Percentiles rank a stretch among this genome's conserved stretches.
phyloP scores from a whole-genome alignment of 805 yeast genomes.

The Clavispora carvajalis region DNA sequence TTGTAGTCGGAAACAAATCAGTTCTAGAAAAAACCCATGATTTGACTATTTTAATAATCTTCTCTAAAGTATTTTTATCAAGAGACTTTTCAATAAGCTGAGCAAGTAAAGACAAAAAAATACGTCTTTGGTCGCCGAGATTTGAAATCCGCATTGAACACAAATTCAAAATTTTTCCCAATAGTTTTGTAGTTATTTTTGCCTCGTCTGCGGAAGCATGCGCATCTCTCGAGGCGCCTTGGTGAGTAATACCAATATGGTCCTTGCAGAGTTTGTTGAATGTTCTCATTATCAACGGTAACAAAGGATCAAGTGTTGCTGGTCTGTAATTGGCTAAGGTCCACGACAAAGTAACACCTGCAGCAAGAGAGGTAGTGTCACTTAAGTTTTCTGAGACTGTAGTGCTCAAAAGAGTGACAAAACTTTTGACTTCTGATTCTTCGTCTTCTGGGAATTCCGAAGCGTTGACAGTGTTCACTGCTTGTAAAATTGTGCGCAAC shows the following conservation, averaged over 20 bases:
- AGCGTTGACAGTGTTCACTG: slow-evolving; percentile 46
- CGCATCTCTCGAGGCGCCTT: slow-evolving; percentile 28
- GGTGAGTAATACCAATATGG: slow-evolving; percentile 63
- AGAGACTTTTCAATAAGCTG: slow-evolving; percentile 85
- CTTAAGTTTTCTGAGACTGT: slow-evolving; percentile 77
- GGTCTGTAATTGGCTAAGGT: slow-evolving; percentile 75
- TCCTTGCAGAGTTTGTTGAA: slow-evolving; percentile 87
- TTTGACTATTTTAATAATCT: slow-evolving; percentile 72
- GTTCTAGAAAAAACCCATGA: slow-evolving; percentile 83
- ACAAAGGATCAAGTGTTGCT: slow-evolving; percentile 62
- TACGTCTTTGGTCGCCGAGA: slow-evolving; percentile 91
- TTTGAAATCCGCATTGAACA: slow-evolving; percentile 76
- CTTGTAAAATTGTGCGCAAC: slow-evolving; percentile 59
- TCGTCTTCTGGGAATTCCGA: slow-evolving; percentile 42
- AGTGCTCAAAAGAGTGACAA: slow-evolving; percentile 54
- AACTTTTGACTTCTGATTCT: slow-evolving; percentile 58
- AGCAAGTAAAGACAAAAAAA: slow-evolving; percentile 79
- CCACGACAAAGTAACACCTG: slow-evolving; percentile 81
- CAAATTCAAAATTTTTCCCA: slow-evolving; percentile 72
- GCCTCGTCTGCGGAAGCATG: slow-evolving; percentile 61
- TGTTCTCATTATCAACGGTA: slow-evolving; percentile 77
- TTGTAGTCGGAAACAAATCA: slow-evolving; percentile 87
- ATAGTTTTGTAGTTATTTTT: slow-evolving; percentile 66
- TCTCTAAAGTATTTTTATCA: slow-evolving; percentile 68
- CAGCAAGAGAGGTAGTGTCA: slow-evolving; percentile 72